Conservation (phyloP, 2,329 filamentous ascomycete genomes). For the Aureobasidium zeae region DNA sequence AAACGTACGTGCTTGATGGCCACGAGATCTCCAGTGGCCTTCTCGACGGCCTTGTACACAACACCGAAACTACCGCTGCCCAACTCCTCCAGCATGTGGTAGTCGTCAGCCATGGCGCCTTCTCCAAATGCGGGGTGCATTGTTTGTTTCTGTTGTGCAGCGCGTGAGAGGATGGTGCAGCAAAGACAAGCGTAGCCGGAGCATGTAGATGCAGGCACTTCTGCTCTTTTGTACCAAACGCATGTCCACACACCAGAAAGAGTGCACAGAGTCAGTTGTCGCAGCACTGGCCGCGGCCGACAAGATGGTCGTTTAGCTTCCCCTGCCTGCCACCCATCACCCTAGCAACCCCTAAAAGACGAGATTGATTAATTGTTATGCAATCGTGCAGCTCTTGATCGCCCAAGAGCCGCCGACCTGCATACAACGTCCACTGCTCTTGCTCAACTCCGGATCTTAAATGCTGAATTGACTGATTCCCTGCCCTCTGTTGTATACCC, state of each 20-base stretch:
- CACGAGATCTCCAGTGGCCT: conserved; percentile 79
- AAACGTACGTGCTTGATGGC: conserved; percentile 84
- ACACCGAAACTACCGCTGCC: conserved; percentile 96
- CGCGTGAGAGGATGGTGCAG: neutral
- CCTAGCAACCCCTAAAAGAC: neutral
- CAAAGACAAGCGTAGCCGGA: conserved; percentile 2
- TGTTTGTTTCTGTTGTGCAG: neutral
- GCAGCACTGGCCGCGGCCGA: too few species aligned
- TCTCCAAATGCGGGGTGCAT: conserved; percentile 19
- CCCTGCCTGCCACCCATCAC: neutral
- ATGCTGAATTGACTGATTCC: too few species aligned
- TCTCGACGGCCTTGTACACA: conserved; percentile 94
- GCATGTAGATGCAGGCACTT: conserved; percentile 9
- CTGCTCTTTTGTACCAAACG: conserved; percentile 9
- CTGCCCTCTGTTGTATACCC: neutral
- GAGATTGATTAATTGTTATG: neutral
- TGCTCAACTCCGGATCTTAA: neutral
- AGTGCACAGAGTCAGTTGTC: neutral
- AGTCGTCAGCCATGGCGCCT: conserved; percentile 62
- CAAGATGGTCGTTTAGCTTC: too few species aligned
- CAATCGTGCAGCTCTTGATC: too few species aligned
- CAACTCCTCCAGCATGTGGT: conserved; percentile 92
- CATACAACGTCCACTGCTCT: conserved; percentile 2
- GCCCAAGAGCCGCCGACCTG: conserved; percentile 4
- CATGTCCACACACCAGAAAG: neutral